Evolutionary conservation across 805 yeast genomes (phyloP), one percentile per base, ranked within the genome.

Genomic region (Yarrowia divulgata): DNA sequence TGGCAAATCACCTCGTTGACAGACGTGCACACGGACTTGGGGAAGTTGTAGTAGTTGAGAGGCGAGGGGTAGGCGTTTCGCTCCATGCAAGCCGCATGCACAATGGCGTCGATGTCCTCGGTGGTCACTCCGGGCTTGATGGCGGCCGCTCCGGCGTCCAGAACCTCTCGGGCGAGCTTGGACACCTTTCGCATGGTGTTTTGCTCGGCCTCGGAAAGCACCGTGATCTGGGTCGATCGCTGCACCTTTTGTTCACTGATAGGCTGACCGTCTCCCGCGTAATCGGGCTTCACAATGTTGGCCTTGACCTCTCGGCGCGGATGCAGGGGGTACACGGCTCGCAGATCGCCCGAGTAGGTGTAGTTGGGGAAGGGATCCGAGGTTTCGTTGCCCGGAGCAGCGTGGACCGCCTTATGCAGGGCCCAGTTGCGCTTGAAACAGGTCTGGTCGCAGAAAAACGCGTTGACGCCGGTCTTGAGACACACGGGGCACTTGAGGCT

Each of bases 1-100:
- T 95, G 99, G 78, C 99, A 95, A 71, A 95, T 90, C 70, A 93
- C 88, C 82, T 95, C 99, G 79, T 95, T 95, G 54, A 95, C 89
- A 1, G 97, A 92, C 0, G 97, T 92, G 80, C 99, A 95, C 50
- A 91, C 85, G 29, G 95, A 87, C 77, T 93, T 93, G 52, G 98
- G 98, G 81, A 87, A 95, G 79, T 92, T 90, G 81, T 89, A 93
- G 81, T 95, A 95, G 81, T 95, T 95, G 72, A 94, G 82, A 3
- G 99, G 97, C 13, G 97, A 91, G 19, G 99, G 99, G 78, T 95
- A 95, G 3, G 93, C 92, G 72, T 89, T 88, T 78, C 97, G 86
- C 78, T 91, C 91, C 74, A 93, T 82, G 70, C 97, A 90, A 75
- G 93, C 98, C 66, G 87, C 84, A 77, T 95, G 98, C 55, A 92